Conservation (phyloP, 805 yeast species). For the Wickerhamomyces subpelliculosus region DNA sequence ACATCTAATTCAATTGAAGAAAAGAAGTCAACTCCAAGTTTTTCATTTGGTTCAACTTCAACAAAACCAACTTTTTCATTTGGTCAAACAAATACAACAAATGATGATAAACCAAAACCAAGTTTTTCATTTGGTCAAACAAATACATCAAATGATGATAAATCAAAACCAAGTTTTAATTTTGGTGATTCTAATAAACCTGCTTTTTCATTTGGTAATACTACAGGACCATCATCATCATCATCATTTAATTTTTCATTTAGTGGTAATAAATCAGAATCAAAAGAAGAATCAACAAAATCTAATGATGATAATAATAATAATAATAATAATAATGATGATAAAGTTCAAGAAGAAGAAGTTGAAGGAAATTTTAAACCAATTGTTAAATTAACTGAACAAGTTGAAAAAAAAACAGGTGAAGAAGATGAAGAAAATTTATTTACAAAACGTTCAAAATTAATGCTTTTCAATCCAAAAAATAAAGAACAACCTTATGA, state of each 20-base stretch:
- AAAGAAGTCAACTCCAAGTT: slow-evolving; percentile 6
- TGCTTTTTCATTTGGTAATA: slow-evolving; percentile 1
- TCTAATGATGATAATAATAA: slow-evolving; percentile 14
- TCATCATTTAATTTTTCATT: neutral
- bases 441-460: slow-evolving; percentile 64
- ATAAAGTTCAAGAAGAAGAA: slow-evolving; percentile 35
- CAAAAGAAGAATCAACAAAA: slow-evolving; percentile 10
- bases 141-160: slow-evolving; percentile 6
- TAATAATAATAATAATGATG: slow-evolving; percentile 21
- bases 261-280: slow-evolving; percentile 4
- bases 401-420: slow-evolving; percentile 61
- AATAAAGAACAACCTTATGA: slow-evolving; percentile 46
- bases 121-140: slow-evolving; percentile 24
- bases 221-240: too few species aligned
- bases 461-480: slow-evolving; percentile 51
- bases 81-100: neutral
- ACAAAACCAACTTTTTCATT: slow-evolving; percentile 11
- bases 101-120: neutral
- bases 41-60: slow-evolving; percentile 7
- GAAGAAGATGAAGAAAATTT: slow-evolving; percentile 73
- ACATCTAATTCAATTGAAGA: neutral
- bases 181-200: slow-evolving; percentile 9
- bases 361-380: slow-evolving; percentile 42
- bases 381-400: slow-evolving; percentile 37
- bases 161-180: slow-evolving; percentile 12